Evolutionary conservation across 2,329 filamentous ascomycete species (phyloP), one percentile per base, ranked within the genome.

Genomic region (Alternaria conjuncta): DNA sequence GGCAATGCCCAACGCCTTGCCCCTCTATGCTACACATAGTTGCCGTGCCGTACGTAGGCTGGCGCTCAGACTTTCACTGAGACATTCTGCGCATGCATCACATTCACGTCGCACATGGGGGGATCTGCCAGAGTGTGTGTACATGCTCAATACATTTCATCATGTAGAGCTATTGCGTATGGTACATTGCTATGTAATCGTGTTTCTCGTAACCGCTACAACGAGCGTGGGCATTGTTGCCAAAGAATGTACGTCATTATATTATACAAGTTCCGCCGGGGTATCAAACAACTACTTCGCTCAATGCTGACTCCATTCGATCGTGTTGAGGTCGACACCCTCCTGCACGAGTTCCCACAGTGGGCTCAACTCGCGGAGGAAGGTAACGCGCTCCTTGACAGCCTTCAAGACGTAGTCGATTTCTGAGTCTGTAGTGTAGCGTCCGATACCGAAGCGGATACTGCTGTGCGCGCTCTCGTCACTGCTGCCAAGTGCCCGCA

Each of bases 281-380:
- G 64, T 64, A 67, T 68, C 63, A 69, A 64, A 61, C 50, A 50
- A 61, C 26, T 32, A 43, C 18, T 21, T 21, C 49, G 11, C 66
- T 87, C 85, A 98, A 82, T 99, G 96, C 84, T 97, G 94, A 79
- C 92, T 97, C 96, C 96, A 99, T 83, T 99, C 91, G 75, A 99
- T 99, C 46, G 93, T 97, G 82, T 96, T 92, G 71, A 99, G 84
- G 78, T 97, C 96, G 68, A 99, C 88, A 15, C 96, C 96, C 80
- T 99, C 96, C 83, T 99, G 96, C 12, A 99, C 96, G 69, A 99
- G 83, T 82, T 99, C 96, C 96, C 96, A 99, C 61, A 99, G 84
- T 43, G 96, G 96, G 79, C 94, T 97, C 70, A 99, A 85, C 83
- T 99, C 96, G 73, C 96, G 89, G 75, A 99, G 84, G 86, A 98